Conservation (phyloP, 176 grass and related monocot species). For the Triticum timopheevii region DNA sequence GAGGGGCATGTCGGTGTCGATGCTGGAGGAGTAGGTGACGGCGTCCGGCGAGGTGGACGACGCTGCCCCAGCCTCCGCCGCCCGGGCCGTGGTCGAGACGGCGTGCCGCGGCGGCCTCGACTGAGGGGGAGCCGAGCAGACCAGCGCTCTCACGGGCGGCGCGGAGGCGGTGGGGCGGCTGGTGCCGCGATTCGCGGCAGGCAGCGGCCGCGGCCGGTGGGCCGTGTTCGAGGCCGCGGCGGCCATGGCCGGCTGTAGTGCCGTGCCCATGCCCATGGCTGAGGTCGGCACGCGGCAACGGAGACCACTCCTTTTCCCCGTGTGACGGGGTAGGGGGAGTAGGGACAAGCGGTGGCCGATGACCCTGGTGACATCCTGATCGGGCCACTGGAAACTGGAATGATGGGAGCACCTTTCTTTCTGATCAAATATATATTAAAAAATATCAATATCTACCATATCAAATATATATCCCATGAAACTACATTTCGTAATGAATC, state of each 20-base stretch:
- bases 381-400: no score
- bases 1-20: conserved; percentile 66
- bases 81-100: conserved; percentile 4
- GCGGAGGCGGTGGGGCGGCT: not conserved
- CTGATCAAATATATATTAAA: no score
- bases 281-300: not conserved
- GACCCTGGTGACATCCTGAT: no score
- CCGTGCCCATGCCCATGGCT: not conserved
- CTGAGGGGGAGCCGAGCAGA: not conserved
- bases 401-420: no score
- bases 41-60: conserved; percentile 40
- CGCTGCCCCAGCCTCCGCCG: conserved; percentile 17
- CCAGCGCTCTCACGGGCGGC: no score
- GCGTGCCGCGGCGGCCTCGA: conserved; percentile 5
- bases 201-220: not conserved
- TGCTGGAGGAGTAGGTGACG: conserved; percentile 63
- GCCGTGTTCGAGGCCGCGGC: not conserved
- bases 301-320: not conserved
- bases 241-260: conserved; percentile 12
- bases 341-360: not conserved
- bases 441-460: no score
- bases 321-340: not conserved
- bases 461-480: no score
- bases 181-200: not conserved
- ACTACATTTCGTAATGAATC: no score